phyloP scores from a whole-genome alignment of 2,329 filamentous ascomycete genomes.

The Penicillium sp. region DNA sequence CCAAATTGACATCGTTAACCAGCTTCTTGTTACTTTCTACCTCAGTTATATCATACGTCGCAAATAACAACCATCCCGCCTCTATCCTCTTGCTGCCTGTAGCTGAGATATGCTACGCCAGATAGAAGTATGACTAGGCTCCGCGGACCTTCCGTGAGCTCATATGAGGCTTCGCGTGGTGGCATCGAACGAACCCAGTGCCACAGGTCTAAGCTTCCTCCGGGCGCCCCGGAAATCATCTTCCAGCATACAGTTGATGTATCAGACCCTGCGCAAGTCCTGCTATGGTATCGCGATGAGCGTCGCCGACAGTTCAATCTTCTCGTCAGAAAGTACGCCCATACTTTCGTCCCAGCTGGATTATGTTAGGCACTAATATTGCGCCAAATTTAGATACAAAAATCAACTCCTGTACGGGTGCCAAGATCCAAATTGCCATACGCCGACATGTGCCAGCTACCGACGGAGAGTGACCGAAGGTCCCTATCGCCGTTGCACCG shows the following conservation, averaged over 20 bases:
- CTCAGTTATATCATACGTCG: background rate
- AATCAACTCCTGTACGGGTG: constrained; percentile 84
- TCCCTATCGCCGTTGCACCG: constrained; percentile 78
- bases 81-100: background rate
- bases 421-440: constrained; percentile 69
- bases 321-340: constrained; percentile 62
- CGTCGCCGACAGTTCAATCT: constrained; percentile 57
- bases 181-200: constrained; percentile 35
- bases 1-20: background rate
- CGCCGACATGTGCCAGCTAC: constrained; percentile 79
- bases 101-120: constrained; percentile 34
- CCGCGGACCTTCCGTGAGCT: constrained; percentile 45
- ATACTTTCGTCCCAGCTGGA: background rate
- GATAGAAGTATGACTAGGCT: constrained; percentile 47
- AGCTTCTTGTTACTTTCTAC: background rate
- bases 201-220: constrained; percentile 46
- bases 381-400: constrained; percentile 64
- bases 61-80: background rate
- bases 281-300: constrained; percentile 46
- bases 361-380: constrained; percentile 15
- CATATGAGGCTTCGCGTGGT: constrained; percentile 33
- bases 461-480: constrained; percentile 70
- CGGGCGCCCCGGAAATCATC: constrained; percentile 46
- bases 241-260: constrained; percentile 46
- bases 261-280: constrained; percentile 41